phyloP scores from a whole-genome alignment of 805 yeast species.

The Metschnikowia gelsemii region DNA sequence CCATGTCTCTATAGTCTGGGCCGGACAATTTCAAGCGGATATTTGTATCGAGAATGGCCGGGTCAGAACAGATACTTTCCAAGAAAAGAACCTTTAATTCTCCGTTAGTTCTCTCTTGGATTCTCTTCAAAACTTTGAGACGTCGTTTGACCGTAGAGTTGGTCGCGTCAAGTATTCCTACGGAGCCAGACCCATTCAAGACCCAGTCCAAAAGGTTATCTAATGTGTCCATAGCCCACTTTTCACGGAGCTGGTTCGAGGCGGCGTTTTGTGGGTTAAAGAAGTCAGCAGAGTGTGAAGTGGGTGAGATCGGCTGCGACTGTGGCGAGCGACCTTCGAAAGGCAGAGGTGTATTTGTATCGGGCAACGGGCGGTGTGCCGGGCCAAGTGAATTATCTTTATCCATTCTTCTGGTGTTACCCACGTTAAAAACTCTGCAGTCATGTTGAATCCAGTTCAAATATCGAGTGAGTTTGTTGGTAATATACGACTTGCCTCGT shows the following conservation, averaged over 20 bases:
- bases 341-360: conserved; percentile 38
- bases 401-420: conserved; percentile 85
- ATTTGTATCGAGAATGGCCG: conserved; percentile 74
- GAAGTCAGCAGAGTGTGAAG: conserved; percentile 72
- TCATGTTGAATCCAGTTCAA: conserved; percentile 93
- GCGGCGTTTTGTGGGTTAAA: conserved; percentile 76
- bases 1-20: conserved; percentile 88
- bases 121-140: conserved; percentile 53
- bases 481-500: conserved; percentile 89
- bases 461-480: conserved; percentile 86
- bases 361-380: conserved; percentile 57
- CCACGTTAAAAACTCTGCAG: conserved; percentile 89
- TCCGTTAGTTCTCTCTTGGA: conserved; percentile 54
- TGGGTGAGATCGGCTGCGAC: conserved; percentile 23
- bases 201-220: conserved; percentile 81
- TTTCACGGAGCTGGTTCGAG: conserved; percentile 69
- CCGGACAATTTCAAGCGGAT: conserved; percentile 84
- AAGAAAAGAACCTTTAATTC: conserved; percentile 76
- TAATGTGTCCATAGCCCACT: conserved; percentile 95
- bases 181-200: conserved; percentile 78
- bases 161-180: conserved; percentile 89
- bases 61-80: conserved; percentile 86
- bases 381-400: conserved; percentile 56
- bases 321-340: conserved; percentile 17
- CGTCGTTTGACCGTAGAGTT: conserved; percentile 71